Base-by-base conservation (phyloP, 2,329 filamentous ascomycete species). In the Colletotrichum cereale region DNA sequence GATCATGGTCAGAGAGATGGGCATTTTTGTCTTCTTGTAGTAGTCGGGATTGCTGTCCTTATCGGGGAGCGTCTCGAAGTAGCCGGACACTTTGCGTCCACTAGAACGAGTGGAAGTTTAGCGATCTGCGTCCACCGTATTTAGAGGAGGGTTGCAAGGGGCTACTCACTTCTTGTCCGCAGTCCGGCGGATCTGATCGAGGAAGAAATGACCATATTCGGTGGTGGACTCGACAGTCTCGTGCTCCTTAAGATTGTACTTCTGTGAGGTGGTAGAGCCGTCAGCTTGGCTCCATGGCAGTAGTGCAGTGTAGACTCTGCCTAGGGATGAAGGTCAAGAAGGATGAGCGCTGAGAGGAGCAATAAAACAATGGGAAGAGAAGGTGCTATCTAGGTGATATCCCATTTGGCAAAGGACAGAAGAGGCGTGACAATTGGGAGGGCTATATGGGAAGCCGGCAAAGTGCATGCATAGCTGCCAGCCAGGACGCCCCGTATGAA, bases 91-190 rank as follows among this genome's bases (percentile, higher is more conserved):
- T 11, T 87, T 87, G 57, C 93, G 93, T 73, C 93, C 93, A 83
- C 90, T 93, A 71, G 40, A 60, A 29, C 62, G 42, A 61, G 53
- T n/a, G 60, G 38, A 29, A 42, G 12, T 31, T 72, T 14, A 72
- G 69, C 65, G 31, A 18, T 18, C 55, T 36, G 12, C 12, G 24
- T 10, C 7, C 6, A 18, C 2, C 24, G 14, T 2, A 21, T 40
- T 24, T 14, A 16, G 38, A 36, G 42, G 29, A 24, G 21, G 18
- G 12, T 12, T 3, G 24, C 16, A 21, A 24, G 12, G 26, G 14
- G 29, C n/a, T 5, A 53, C 88, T 77, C 86, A 96, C 93, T 88
- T 93, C 84, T 97, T 97, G 81, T 97, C 94, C 73, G 90, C 89
- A 29, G 93, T 94, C 74, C 89, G 87, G 76, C 91, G 91, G 78